Conservation (phyloP, 2,329 filamentous ascomycete genomes). For the Fusarium pilosicola region DNA sequence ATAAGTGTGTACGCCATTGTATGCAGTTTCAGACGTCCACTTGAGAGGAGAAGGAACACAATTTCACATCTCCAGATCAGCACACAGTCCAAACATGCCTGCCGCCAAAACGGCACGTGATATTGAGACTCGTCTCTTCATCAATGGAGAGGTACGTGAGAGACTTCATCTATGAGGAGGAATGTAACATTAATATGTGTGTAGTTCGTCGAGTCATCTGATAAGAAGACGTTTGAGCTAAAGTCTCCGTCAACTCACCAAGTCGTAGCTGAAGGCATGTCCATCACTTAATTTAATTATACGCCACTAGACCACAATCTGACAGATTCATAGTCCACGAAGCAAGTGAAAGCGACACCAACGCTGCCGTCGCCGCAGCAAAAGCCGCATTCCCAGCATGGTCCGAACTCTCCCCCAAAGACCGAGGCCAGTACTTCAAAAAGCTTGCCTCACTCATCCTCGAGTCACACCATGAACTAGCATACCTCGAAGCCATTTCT, state of each 20-base stretch:
- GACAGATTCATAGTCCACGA: neutral
- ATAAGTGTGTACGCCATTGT: neutral
- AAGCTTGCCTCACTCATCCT: conserved; percentile 57
- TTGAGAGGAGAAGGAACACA: neutral
- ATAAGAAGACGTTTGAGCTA: neutral
- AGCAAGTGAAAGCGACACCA: conserved; percentile 52
- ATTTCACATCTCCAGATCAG: neutral
- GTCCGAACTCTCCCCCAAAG: conserved; percentile 51
- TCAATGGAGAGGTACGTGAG: neutral
- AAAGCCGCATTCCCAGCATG: conserved; percentile 59
- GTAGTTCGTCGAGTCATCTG: neutral
- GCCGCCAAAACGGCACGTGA: neutral
- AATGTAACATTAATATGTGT: accelerated
- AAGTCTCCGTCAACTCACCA: neutral
- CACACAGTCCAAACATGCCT: neutral
- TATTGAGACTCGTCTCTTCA: neutral
- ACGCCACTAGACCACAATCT: neutral
- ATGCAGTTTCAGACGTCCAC: neutral
- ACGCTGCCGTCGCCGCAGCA: conserved; percentile 59
- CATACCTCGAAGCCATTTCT: conserved; percentile 33
- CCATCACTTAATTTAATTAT: accelerated
- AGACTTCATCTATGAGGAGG: accelerated
- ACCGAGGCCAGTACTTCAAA: conserved; percentile 54
- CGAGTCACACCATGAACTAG: conserved; percentile 53
- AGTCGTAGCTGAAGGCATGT: neutral